Evolutionary conservation across 129 eudicot species (phyloP), one percentile per base, ranked within the genome.

Genomic region (Arctium lappa): DNA sequence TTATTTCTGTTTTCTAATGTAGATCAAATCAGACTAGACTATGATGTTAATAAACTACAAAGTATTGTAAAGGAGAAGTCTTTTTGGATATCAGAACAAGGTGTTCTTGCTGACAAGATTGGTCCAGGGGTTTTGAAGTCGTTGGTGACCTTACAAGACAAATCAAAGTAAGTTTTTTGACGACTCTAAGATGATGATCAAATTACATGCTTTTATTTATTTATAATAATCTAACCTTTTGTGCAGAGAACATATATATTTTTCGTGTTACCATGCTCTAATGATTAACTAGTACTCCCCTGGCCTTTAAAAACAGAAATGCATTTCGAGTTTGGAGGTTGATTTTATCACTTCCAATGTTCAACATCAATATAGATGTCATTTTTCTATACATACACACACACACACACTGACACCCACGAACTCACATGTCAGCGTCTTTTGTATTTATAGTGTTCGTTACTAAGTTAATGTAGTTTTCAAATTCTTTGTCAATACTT

Each of bases 71-170:
- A 93, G 79, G 98, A 95, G 85, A 89, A 93, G 87, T 81, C 98
- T 22, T 89, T 95, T 1, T 76, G 48, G 84, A 86, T 95, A 73
- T 91, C 95, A 2, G 99, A 95, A 79, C 87, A 88, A 85, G 98
- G 98, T 71, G 98, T 80, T 84, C 95, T 95, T 81, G 92, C 98
- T 31, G 99, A 95, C 86, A 90, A 89, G 90, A 91, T 93, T 70
- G 88, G 85, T 81, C 99, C 98, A 3, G 98, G 95, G 29, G 88
- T 91, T 72, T 85, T 95, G 22, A 95, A 90, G 89, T 93, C 99
- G 16, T 30, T 95, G 86, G 94, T 93, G 83, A 84, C 94, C 32
- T 87, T 91, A 81, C 79, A 86, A 63, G 99, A 93, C 90, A 87
- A 85, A 83, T 79, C 86, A 73, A 92, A 85, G 97, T 91, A 89